These are phyloP conservation scores for Xylariales sp. DNA, from an alignment of 2,329 filamentous ascomycete species.

Conservation along the genomic window DNA sequence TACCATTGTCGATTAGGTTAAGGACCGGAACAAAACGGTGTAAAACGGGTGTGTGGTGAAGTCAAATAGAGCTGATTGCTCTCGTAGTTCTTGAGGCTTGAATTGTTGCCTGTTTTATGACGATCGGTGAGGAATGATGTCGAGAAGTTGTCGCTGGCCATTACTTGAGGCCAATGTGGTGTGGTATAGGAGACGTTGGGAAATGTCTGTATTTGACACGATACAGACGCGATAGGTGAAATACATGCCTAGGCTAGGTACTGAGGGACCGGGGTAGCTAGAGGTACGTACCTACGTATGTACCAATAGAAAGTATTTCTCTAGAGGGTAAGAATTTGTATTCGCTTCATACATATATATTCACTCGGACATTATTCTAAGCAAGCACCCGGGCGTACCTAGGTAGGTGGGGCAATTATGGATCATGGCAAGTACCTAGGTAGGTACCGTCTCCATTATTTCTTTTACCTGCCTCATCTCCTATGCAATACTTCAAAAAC, in stretches of 20 bases:
- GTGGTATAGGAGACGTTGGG: slow-evolving; percentile 10
- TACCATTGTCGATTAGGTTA: slow-evolving; percentile 30
- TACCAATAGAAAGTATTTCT: background rate
- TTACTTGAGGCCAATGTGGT: background rate
- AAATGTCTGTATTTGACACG: slow-evolving; percentile 32
- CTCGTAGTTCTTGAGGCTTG: slow-evolving; percentile 1
- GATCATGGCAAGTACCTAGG: slow-evolving; percentile 10
- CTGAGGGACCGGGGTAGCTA: slow-evolving; percentile 17
- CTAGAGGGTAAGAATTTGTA: background rate
- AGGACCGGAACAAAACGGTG: background rate
- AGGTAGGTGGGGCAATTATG: background rate
- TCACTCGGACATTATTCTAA: background rate
- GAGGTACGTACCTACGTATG: background rate
- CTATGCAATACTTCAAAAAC: background rate
- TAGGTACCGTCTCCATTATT: slow-evolving; percentile 13
- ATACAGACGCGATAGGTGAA: slow-evolving; percentile 34
- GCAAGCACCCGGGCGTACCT: too few species aligned
- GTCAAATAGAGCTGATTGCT: slow-evolving; percentile 1
- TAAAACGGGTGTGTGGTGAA: background rate
- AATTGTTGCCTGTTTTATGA: background rate
- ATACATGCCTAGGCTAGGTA: background rate
- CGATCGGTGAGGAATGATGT: background rate
- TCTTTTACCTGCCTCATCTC: slow-evolving; percentile 36
- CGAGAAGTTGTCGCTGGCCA: slow-evolving; percentile 12
- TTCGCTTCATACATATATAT: background rate